phyloP scores from a whole-genome alignment of 257 asterid species.

The Nicotiana benthamiana region DNA sequence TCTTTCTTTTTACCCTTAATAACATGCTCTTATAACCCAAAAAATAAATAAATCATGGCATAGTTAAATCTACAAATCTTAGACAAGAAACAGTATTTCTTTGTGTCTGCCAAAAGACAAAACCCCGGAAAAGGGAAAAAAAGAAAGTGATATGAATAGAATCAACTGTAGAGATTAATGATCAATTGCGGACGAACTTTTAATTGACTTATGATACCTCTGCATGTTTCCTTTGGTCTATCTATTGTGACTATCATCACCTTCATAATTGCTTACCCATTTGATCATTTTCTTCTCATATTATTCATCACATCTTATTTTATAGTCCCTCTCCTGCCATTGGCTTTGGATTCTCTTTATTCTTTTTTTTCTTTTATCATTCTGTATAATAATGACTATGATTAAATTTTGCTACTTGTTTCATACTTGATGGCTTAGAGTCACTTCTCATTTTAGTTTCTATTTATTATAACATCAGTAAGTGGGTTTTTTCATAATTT shows the following conservation, averaged over 20 bases:
- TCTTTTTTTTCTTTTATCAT: neutral
- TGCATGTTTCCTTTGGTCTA: slow-evolving; percentile 10
- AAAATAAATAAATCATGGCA: no score
- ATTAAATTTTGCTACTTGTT: slow-evolving; percentile 3
- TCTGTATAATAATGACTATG: neutral
- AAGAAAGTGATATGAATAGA: neutral
- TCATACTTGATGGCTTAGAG: neutral
- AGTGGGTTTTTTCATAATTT: neutral
- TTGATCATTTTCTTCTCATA: neutral
- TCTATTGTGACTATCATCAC: neutral
- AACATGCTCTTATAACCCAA: no score
- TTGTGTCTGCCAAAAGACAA: neutral
- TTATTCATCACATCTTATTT: neutral
- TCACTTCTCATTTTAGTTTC: neutral
- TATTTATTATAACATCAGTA: neutral
- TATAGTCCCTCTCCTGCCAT: neutral
- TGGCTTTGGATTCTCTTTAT: slow-evolving; percentile 6
- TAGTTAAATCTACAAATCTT: no score
- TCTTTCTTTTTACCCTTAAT: no score
- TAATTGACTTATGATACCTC: slow-evolving; percentile 19
- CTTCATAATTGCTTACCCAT: neutral
- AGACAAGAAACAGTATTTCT: neutral
- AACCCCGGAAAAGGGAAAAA: neutral
- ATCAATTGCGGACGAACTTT: slow-evolving; percentile 13
- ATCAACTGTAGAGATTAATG: slow-evolving; percentile 8